phyloP scores from a whole-genome alignment of 2,329 filamentous ascomycete genomes.

The Pezicula neosporulosa region DNA sequence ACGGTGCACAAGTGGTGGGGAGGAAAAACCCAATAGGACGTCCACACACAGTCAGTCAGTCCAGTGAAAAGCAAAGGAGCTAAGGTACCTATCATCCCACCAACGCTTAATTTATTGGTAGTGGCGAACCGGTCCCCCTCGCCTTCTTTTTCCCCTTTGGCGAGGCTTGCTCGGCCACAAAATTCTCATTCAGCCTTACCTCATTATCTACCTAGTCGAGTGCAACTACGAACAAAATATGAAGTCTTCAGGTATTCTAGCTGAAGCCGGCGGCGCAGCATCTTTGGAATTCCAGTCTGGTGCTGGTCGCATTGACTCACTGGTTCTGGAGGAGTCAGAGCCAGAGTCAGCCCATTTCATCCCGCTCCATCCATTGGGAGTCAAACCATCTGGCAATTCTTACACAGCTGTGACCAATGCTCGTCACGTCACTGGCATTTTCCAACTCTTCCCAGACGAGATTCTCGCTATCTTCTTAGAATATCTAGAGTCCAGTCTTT shows the following conservation, averaged over 20 bases:
- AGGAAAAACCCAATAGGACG: no score
- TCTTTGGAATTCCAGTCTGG: slow-evolving; percentile 12
- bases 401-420: slow-evolving; percentile 64
- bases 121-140: no score
- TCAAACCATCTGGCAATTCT: slow-evolving; percentile 86
- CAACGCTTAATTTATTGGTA: no score
- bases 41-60: no score
- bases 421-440: slow-evolving; percentile 60
- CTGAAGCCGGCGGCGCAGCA: slow-evolving; percentile 8
- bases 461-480: slow-evolving; percentile 74
- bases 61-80: no score
- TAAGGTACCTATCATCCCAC: no score
- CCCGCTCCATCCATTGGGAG: slow-evolving; percentile 73
- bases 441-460: slow-evolving; percentile 75
- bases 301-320: slow-evolving; percentile 15
- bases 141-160: not conserved
- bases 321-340: slow-evolving; percentile 33
- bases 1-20: no score
- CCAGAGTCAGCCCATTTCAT: slow-evolving; percentile 49
- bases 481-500: slow-evolving; percentile 58
- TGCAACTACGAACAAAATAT: slow-evolving; percentile 6
- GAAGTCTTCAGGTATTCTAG: slow-evolving; percentile 14
- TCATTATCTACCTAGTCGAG: not conserved
- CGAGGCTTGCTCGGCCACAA: not conserved
- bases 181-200: slow-evolving; percentile 2